Base-by-base conservation (phyloP, 805 yeast genomes). In the Kregervanrija pseudodelftensis region DNA sequence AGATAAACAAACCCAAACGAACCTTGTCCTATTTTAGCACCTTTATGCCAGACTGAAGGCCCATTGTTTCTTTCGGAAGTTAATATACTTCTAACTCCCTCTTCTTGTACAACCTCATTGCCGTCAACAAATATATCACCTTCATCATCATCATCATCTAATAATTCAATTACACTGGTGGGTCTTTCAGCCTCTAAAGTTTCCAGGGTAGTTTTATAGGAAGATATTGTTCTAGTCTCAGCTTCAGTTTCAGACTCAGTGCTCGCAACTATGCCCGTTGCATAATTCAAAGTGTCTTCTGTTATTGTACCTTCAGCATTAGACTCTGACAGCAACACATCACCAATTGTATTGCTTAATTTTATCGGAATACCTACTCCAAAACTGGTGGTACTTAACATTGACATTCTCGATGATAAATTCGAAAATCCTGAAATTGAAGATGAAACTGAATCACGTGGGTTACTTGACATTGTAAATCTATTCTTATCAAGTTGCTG, bases 21-120 rank as follows among this genome's bases (percentile, higher is more conserved):
- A 3, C 99, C 99, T 9, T 91, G 82, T 0, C 99, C 99, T 51
- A 93, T 88, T 39, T 89, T 70, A 0, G 95, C 86, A 39, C 99
- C 99, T 55, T 85, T 85, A 37, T 89, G 73, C 99, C 99, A 93
- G 37, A 85, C 78, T 34, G 79, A 73, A 4, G 95, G 93, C 0
- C 85, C 84, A 4, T 66, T 67, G 36, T 60, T 63, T 8, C 67
- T 72, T 41, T 70, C 72, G n/a, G 57, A 48, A 12, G 67, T 52
- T 16, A 67, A 55, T 30, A 56, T 55, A 36, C 62, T 59, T 37
- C 70, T 51, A 33, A 72, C 57, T 39, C 70, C 74, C 16, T 39
- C 30, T 3, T 43, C 45, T 11, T 46, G 36, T 9, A 36, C 47
- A 7, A 43, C 41, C 17, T 45, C 48, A 10, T 33, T 15, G 5